Evolutionary conservation across 2,329 filamentous ascomycete species (phyloP).

Genomic region (Ilyonectria robusta): DNA sequence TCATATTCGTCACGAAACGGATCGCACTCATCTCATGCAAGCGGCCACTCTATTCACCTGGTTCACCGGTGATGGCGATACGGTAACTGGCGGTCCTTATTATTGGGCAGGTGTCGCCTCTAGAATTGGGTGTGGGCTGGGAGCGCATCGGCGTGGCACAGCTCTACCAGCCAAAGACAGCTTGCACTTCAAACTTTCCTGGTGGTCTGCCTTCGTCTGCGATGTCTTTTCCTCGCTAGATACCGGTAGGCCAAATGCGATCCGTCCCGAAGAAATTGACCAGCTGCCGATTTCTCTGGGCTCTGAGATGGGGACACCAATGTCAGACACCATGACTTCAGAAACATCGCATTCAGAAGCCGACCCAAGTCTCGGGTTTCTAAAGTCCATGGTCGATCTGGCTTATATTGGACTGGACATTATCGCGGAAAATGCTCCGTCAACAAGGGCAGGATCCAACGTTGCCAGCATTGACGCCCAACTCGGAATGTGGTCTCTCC

Average conservation of each 20-base stretch:
- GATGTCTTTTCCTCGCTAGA: conserved; percentile 41
- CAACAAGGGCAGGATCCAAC: conserved; percentile 29
- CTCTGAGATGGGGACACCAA: conserved; percentile 32
- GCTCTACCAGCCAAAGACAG: conserved; percentile 34
- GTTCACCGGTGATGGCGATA: conserved; percentile 42
- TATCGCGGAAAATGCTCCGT: conserved; percentile 34
- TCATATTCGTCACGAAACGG: conserved; percentile 43
- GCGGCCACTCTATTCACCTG: conserved; percentile 42
- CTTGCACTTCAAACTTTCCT: conserved; percentile 38
- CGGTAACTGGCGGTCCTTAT: conserved; percentile 40
- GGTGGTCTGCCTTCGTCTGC: conserved; percentile 43
- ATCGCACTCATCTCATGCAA: conserved; percentile 43
- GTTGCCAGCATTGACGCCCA: conserved; percentile 37
- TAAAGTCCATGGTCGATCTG: conserved; percentile 37
- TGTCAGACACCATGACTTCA: background rate
- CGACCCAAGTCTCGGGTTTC: conserved; percentile 29
- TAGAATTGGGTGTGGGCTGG: conserved; percentile 39
- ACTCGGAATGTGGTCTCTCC: conserved; percentile 38
- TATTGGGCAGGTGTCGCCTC: conserved; percentile 44
- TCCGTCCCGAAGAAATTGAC: conserved; percentile 45
- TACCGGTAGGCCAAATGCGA: conserved; percentile 39
- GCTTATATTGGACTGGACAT: conserved; percentile 43
- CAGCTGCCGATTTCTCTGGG: conserved; percentile 37
- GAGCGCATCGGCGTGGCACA: conserved; percentile 35
- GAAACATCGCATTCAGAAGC: conserved; percentile 13